Evolutionary conservation across 192 early-diverging fungal species (phyloP), one percentile per base, ranked within the genome.

Genomic region (Entrophospora sp.): DNA sequence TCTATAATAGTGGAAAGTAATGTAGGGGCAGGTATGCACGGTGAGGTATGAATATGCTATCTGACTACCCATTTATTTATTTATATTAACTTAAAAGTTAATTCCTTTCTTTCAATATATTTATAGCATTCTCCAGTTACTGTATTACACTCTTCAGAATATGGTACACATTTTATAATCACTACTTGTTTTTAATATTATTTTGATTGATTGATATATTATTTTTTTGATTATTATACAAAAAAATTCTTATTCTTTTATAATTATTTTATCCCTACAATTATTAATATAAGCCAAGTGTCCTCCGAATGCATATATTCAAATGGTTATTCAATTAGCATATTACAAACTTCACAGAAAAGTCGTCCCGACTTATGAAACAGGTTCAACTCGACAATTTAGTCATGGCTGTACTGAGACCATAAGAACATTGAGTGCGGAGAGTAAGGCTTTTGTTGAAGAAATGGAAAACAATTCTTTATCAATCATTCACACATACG

Each of bases 311-410:
- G 87, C 87, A 32, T 93, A 80, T 67, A 82, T 83, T 27, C 89
- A 91, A 68, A 94, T 99, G 94, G 85, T 89, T 44, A 94, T 97
- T 65, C 96, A 99, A 80, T 80, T 97, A 30, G 96, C 93, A 16
- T 96, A 97, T 79, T 94, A 84, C 75, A 91, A 92, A 74, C 86
- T 91, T 74, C 85, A 92, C 67, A 91, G 91, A 31, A 71, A 72
- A 12, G 83, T 72, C 51, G 72, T 80, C 24, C 84, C 95, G 5
- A 97, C 95, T 6, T 99, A 99, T 75, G 96, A 99, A 76, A 86
- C 86, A 66, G 93, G 90, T 36, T 88, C 90, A 80, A 95, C 91
- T 28, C 82, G 91, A 70, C 91, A 90, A 78, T 99, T 90, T 80
- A 85, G 83, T 40, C 93, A 85, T 49, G 96, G 96, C 24, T 88